A percentile compares a stretch with the other conserved stretches of the same genome.
These are phyloP conservation scores for Mallotus repandus DNA, from an alignment of 441 rosid species.

Conservation along the genomic window DNA sequence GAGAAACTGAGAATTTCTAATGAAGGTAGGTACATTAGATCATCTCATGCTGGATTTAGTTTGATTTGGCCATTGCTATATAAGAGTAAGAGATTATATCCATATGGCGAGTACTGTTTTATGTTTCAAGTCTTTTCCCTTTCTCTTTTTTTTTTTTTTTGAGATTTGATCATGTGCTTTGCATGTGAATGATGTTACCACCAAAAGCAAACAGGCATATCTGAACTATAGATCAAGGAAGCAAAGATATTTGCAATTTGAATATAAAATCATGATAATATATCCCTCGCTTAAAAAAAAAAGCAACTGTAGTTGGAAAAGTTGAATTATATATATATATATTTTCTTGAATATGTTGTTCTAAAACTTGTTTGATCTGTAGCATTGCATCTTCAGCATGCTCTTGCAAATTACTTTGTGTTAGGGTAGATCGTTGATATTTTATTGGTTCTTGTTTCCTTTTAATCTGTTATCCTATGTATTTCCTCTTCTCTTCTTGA, in stretches of 20 bases:
- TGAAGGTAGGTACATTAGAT: neutral
- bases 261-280: no score
- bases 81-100: neutral
- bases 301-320: neutral
- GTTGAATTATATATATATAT: neutral
- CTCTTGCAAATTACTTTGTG: neutral
- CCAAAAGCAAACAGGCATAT: neutral
- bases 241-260: neutral
- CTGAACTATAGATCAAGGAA: neutral
- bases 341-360: neutral
- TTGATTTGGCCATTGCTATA: neutral
- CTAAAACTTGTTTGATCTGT: neutral
- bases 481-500: neutral
- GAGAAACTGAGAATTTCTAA: neutral
- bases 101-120: neutral
- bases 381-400: neutral
- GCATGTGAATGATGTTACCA: neutral
- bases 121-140: neutral
- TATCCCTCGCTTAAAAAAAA: no score
- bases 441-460: neutral
- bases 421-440: neutral
- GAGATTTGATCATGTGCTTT: neutral
- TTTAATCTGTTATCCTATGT: neutral
- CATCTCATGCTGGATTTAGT: neutral
- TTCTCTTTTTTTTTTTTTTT: no score